Evolutionary conservation across 73 alveolate genomes (phyloP), one percentile per base, ranked within the genome.

Genomic region (Paramecium sexaurelia): DNA sequence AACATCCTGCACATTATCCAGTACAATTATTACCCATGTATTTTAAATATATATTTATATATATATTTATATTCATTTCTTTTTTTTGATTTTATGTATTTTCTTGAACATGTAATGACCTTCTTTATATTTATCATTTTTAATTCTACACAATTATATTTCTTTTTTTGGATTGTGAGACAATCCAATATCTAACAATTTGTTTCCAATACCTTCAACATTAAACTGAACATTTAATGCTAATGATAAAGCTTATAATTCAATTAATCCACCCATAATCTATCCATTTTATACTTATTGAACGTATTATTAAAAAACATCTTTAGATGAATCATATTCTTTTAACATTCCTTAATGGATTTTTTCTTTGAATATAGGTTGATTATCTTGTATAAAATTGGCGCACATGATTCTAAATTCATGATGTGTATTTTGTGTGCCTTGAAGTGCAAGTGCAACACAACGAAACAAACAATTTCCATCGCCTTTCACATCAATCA

Each of bases 401-500:
- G 67, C 67, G 17, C 67, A 51, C 35, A 78, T 32, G 6, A 15
- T 10, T 78, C 90, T 78, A 45, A 37, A 78, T 5, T 41, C 43
- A 8, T 41, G n/a, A 43, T 78, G 71, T 10, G 43, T 78, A 26
- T 78, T 78, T 45, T 39, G 27, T 5, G 43, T 39, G 40, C 71
- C 71, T 78, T 45, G 13, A 22, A 78, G 71, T 41, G 68, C 90
- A 2, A 41, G 35, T 8, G 75, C 40, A 0, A 78, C 68, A 43
- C 90, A 78, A 29, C 90, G 43, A 43, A 41, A 78, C 40, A 78
- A 45, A 45, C 90, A 78, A 43, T 78, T 78, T n/a, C 90, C 90
- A 78, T 78, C 90, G 5, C 90, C 90, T 39, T 78, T 45, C 55
- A 78, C 90, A 78, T 78, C 90, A 43, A 78, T 78, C 68, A 78